Base-by-base conservation (phyloP, 2,329 filamentous ascomycete genomes). In the Cytospora leucostoma region DNA sequence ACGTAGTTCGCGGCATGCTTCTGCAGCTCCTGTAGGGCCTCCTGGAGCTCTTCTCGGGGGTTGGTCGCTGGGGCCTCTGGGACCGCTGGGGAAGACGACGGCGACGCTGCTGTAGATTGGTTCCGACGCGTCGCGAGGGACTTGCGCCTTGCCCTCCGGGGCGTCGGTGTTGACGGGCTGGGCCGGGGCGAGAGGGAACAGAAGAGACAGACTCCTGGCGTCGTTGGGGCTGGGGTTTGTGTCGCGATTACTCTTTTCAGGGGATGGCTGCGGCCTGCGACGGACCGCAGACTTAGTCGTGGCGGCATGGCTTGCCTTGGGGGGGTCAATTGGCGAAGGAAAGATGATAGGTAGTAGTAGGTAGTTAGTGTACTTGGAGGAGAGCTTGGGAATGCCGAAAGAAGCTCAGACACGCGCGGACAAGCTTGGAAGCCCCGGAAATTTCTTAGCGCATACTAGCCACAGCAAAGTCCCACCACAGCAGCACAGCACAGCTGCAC, bases 1-100 rank as follows among this genome's bases (percentile, higher is more conserved):
- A 90, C 81, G 68, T 87, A 82, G 63, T 80, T 83, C 32, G 84
- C 81, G 2, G 86, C 85, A 56, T 84, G 78, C 58, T 82, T 83
- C 69, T 89, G 82, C 3, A 94, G 79, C 27, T 84, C 81, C 1
- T 80, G 73, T 0, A 93, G 78, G 2, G 84, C 79, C 51, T 80
- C 75, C 66, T 88, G 80, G 6, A 92, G 82, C 67, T 89, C 82
- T 61, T 76, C 70, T 49, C 83, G 78, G 15, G 79, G 72, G 62
- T 79, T 70, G 10, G 67, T 59, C 17, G 49, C 21, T 7, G 56
- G 47, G 34, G 34, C 35, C 27, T 27, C 27, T 27, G 27, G 4
- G 4, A 27, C 27, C 4, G 27, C 27, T 27, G 27, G 27, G 27
- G 44, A n/a, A 17, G 19, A 33, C 10, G 47, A 12, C 33, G 56